Evolutionary conservation across 2,329 filamentous ascomycete species (phyloP).

Genomic region (Colletotrichum tofieldiae): DNA sequence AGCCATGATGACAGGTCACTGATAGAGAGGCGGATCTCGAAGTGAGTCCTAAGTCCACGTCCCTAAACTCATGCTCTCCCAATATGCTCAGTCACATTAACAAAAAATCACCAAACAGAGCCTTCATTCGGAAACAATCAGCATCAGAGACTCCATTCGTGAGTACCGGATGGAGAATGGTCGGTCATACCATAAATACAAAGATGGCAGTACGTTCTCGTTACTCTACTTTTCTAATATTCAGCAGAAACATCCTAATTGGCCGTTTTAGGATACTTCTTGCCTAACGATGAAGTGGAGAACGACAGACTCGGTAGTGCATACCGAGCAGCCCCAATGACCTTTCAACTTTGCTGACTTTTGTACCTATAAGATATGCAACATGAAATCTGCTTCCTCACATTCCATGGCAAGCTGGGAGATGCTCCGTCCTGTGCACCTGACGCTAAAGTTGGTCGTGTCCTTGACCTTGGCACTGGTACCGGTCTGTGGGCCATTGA

Average conservation of each 20-base stretch:
- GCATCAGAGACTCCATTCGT: slow-evolving; percentile 52
- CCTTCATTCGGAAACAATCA: slow-evolving; percentile 43
- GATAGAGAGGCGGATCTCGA: background rate
- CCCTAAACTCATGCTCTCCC: too few relatives aligned
- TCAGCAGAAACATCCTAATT: background rate
- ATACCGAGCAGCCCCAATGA: slow-evolving; percentile 34
- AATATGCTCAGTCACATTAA: background rate
- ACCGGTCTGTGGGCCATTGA: slow-evolving; percentile 55
- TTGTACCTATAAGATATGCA: slow-evolving; percentile 58
- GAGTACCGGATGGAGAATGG: slow-evolving; percentile 25
- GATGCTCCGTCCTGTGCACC: slow-evolving; percentile 11
- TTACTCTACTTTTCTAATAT: background rate
- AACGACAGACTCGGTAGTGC: slow-evolving; percentile 29
- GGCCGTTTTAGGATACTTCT: slow-evolving; percentile 15
- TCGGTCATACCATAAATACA: slow-evolving; percentile 25
- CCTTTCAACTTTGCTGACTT: background rate
- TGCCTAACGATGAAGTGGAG: slow-evolving; percentile 33
- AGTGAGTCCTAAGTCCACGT: background rate
- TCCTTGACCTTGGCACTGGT: slow-evolving; percentile 49
- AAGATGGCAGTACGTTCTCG: slow-evolving; percentile 21
- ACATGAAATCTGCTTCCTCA: slow-evolving; percentile 66
- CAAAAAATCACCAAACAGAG: background rate
- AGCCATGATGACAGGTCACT: background rate
- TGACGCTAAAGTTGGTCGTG: slow-evolving; percentile 30
- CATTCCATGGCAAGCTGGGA: slow-evolving; percentile 51